Percentiles rank a stretch among this genome's conserved stretches.
Evolutionary conservation across 1,139 yeast species (phyloP).

Genomic region (Candida gigantensis): DNA sequence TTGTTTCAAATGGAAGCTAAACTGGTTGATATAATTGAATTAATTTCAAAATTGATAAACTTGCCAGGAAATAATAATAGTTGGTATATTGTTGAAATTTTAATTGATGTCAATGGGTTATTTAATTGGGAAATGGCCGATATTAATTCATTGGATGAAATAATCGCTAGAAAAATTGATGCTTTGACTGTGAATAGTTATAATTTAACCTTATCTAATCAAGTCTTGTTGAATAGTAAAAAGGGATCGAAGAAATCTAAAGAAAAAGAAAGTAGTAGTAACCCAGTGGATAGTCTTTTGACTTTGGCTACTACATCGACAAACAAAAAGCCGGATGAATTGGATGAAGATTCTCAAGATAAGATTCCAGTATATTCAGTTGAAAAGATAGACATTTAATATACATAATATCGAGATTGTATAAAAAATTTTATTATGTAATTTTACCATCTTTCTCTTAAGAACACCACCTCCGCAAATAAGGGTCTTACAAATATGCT

Average conservation of each 20-base stretch:
- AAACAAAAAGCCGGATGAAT: conserved; percentile 25
- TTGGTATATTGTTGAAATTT: conserved; percentile 59
- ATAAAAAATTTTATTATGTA: too few relatives aligned
- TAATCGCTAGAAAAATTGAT: conserved; percentile 51
- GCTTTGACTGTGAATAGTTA: conserved; percentile 52
- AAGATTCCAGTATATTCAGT: conserved; percentile 53
- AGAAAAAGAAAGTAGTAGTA: conserved; percentile 22
- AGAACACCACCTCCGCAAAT: too few relatives aligned
- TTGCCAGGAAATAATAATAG: conserved; percentile 40
- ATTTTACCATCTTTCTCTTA: too few relatives aligned
- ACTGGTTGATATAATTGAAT: conserved; percentile 46
- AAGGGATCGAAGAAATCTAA: conserved; percentile 20
- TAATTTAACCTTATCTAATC: conserved; percentile 57
- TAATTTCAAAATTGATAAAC: conserved; percentile 33
- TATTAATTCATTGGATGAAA: conserved; percentile 42
- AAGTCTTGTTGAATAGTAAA: conserved; percentile 35
- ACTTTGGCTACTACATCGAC: conserved; percentile 31
- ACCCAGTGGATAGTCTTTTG: conserved; percentile 42
- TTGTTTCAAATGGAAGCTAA: conserved; percentile 27
- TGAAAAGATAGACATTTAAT: conserved; percentile 42
- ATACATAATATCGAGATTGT: background rate
- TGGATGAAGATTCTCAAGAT: conserved; percentile 33
- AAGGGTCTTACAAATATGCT: too few relatives aligned
- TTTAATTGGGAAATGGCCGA: conserved; percentile 60
- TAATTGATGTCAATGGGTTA: conserved; percentile 74